These are phyloP conservation scores for Diutina neorugosa DNA, from an alignment of 1,139 yeast species.

Conservation along the genomic window DNA sequence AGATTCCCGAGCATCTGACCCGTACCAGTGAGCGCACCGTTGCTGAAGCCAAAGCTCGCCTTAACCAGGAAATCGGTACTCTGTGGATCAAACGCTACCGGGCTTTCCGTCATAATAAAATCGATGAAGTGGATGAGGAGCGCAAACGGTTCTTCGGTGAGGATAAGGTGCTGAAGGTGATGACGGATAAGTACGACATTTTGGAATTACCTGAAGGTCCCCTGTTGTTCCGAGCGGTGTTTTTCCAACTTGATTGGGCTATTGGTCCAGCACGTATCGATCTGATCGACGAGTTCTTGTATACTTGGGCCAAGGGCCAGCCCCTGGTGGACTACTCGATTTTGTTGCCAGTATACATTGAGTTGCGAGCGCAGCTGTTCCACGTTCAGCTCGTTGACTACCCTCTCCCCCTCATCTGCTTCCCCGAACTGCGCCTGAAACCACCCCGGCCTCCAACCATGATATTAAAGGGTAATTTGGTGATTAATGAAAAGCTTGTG, in stretches of 20 bases:
- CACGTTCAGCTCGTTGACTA: constrained; percentile 27
- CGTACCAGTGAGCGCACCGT: constrained; percentile 14
- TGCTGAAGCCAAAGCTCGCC: constrained; percentile 20
- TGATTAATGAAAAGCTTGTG: constrained; percentile 31
- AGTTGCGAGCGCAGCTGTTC: constrained; percentile 20
- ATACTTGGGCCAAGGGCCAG: constrained; percentile 27
- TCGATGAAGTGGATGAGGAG: constrained; percentile 17
- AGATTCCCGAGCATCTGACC: not conserved
- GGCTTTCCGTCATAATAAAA: constrained; percentile 16
- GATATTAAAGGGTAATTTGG: constrained; percentile 23
- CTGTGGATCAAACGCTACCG: constrained; percentile 52
- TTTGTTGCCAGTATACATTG: constrained; percentile 22
- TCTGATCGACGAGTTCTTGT: constrained; percentile 23
- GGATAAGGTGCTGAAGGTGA: constrained; percentile 19
- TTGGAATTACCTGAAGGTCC: constrained; percentile 25
- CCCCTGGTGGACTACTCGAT: constrained; percentile 30
- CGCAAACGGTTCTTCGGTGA: constrained; percentile 23
- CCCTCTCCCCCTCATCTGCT: constrained; percentile 29
- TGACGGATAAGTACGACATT: constrained; percentile 24
- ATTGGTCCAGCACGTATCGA: constrained; percentile 18
- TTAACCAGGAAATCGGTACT: constrained; percentile 39
- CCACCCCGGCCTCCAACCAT: constrained; percentile 16
- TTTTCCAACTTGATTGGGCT: constrained; percentile 20
- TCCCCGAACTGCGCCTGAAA: constrained; percentile 14
- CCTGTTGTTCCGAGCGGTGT: constrained; percentile 20